Conservation (phyloP, 805 yeast species). For the Naumovozyma baii region DNA sequence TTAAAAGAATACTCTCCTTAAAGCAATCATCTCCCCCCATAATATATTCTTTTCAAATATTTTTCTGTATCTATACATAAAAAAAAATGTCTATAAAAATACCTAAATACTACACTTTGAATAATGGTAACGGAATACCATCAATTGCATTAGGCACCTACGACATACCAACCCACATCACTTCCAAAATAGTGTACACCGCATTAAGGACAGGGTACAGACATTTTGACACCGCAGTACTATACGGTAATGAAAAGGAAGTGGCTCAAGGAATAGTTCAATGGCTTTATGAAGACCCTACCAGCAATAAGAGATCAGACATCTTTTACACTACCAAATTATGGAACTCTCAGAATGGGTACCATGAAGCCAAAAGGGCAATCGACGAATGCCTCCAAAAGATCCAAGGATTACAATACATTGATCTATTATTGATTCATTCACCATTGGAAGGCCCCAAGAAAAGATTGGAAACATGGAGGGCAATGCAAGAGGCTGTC, state of each 20-base stretch:
- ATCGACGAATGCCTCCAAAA: conserved; percentile 44
- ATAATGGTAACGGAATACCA: conserved; percentile 49
- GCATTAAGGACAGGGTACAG: conserved; percentile 63
- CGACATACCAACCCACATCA: conserved; percentile 31
- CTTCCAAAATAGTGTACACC: conserved; percentile 38
- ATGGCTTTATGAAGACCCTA: conserved; percentile 41
- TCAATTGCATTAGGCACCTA: conserved; percentile 50
- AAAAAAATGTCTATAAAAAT: no score
- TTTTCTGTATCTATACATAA: no score
- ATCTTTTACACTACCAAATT: conserved; percentile 62
- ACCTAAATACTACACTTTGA: conserved; percentile 32
- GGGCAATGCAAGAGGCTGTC: conserved; percentile 66
- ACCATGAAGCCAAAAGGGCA: conserved; percentile 46
- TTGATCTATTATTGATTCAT: conserved; percentile 63
- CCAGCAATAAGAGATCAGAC: conserved; percentile 35
- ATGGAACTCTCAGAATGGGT: conserved; percentile 61
- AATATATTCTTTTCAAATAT: not conserved
- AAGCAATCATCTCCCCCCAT: not conserved
- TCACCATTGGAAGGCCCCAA: conserved; percentile 44
- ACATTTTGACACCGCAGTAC: conserved; percentile 63
- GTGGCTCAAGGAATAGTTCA: conserved; percentile 48
- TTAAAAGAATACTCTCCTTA: no score
- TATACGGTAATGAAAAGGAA: conserved; percentile 56
- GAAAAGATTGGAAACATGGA: conserved; percentile 52
- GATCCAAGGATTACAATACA: conserved; percentile 50